phyloP scores from a whole-genome alignment of 306 rosid genomes.

The Sicyos edulis region DNA sequence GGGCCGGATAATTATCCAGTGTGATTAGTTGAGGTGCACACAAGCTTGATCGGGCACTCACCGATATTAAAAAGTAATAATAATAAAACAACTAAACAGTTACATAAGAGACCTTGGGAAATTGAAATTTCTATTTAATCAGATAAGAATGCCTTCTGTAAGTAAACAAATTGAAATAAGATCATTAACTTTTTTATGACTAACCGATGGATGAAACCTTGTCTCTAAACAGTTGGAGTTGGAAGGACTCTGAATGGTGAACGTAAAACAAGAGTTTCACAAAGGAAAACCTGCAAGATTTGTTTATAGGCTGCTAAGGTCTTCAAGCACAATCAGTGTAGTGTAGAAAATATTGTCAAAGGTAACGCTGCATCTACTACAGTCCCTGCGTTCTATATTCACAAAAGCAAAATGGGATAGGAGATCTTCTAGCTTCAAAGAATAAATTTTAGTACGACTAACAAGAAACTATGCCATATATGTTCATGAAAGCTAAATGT shows the following conservation, averaged over 20 bases:
- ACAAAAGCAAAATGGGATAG: neutral
- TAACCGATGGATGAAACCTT: slow-evolving; percentile 74
- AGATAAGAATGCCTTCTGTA: neutral
- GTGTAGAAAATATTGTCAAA: neutral
- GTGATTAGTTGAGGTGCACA: too few species aligned
- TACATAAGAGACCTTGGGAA: neutral
- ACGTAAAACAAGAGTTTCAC: slow-evolving; percentile 52
- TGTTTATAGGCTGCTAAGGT: slow-evolving; percentile 14
- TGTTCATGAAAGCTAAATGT: neutral
- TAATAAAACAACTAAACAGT: neutral
- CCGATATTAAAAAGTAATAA: too few species aligned
- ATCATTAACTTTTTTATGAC: slow-evolving; percentile 28
- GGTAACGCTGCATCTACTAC: neutral
- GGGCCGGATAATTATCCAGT: too few species aligned
- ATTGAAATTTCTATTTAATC: neutral
- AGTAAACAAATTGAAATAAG: neutral
- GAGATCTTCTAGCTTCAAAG: neutral
- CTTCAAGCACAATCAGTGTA: neutral
- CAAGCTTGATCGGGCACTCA: too few species aligned
- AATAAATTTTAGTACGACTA: neutral
- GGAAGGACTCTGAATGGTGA: slow-evolving; percentile 33
- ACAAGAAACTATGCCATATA: neutral
- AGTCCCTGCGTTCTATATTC: neutral
- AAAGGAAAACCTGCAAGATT: slow-evolving; percentile 65
- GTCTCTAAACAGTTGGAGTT: slow-evolving; percentile 44